Percentiles rank a stretch among this genome's conserved stretches.
Conservation (phyloP, 2,329 filamentous ascomycete genomes). For the Neonectria coccinea region DNA sequence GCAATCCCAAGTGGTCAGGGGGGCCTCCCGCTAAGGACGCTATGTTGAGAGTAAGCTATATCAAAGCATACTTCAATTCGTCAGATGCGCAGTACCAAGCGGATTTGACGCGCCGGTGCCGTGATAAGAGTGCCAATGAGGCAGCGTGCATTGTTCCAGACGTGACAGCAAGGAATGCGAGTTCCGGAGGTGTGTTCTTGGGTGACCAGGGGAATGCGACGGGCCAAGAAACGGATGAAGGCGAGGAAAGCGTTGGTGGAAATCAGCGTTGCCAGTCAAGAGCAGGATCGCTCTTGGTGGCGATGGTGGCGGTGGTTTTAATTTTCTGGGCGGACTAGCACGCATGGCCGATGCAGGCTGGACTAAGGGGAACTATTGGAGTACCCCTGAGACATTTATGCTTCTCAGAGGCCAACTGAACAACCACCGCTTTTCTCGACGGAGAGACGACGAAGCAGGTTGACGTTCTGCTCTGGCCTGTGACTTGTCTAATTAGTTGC, state of each 20-base stretch:
- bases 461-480: background rate
- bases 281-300: background rate
- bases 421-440: background rate
- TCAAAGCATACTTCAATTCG: conserved; percentile 86
- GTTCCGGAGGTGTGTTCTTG: conserved; percentile 39
- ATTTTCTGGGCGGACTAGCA: background rate
- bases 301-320: background rate
- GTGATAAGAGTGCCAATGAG: conserved; percentile 14
- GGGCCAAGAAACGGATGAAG: background rate
- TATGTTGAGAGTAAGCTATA: conserved; percentile 72
- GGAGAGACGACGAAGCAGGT: background rate
- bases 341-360: background rate
- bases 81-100: conserved; percentile 53
- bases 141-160: conserved; percentile 44
- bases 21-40: conserved; percentile 76
- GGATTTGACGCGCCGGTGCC: conserved; percentile 29
- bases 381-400: background rate
- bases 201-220: conserved; percentile 1
- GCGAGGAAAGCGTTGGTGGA: background rate
- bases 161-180: conserved; percentile 38
- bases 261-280: background rate
- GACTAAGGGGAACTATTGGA: background rate
- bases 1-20: conserved; percentile 76
- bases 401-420: background rate
- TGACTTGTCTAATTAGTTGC: background rate